Conservation (phyloP, 768 basidiomycete species). For the Mycena rebaudengoi region DNA sequence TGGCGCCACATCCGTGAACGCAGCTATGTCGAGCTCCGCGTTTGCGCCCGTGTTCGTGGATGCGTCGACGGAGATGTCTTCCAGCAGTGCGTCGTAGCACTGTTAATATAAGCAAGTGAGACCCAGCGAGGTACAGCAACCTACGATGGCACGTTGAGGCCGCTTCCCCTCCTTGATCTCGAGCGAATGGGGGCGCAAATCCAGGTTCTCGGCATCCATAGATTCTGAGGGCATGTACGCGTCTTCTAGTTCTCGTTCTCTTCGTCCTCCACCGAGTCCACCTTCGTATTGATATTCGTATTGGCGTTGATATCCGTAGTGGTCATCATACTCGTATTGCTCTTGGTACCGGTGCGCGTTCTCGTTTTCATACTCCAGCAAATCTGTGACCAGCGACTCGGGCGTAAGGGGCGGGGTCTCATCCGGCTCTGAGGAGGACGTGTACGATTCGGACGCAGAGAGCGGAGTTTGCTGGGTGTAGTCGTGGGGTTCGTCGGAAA, state of each 20-base stretch:
- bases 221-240: conserved; percentile 17
- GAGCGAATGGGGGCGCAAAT: conserved; percentile 30
- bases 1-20: not conserved
- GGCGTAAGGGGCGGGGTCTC: conserved; percentile 29
- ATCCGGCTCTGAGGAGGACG: conserved; percentile 15
- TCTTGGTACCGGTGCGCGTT: conserved; percentile 8
- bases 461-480: not conserved
- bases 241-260: conserved; percentile 12
- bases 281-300: conserved; percentile 6
- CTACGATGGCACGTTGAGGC: conserved; percentile 40
- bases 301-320: no score
- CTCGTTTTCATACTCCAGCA: conserved; percentile 3
- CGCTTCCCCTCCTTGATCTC: conserved; percentile 51
- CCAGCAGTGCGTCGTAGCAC: conserved; percentile 32
- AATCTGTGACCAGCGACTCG: conserved; percentile 20
- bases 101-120: conserved; percentile 1
- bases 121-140: conserved; percentile 9
- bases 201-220: not conserved
- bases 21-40: conserved; percentile 30
- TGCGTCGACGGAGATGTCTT: conserved; percentile 23
- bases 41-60: not conserved
- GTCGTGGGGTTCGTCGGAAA: no score
- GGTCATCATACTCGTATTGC: no score
- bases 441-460: not conserved
- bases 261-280: not conserved